Conservation (phyloP, 257 asterid species). For the Solanum arcanum region DNA sequence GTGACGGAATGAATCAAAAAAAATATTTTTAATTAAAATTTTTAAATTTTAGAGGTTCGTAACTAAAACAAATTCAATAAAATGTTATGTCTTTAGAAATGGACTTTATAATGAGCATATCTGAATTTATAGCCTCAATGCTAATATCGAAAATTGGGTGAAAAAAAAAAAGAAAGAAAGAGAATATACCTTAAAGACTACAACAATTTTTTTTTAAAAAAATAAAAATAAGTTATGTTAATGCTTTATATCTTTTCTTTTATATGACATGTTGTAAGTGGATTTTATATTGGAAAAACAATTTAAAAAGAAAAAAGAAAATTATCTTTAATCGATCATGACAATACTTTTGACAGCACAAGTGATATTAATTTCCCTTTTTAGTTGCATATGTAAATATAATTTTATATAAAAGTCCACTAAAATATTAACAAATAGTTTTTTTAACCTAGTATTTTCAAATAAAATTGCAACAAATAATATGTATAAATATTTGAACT, state of each 20-base stretch:
- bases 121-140: background rate
- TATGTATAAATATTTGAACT: background rate
- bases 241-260: slow-evolving; percentile 11
- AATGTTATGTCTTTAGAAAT: background rate
- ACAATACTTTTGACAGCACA: background rate
- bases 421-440: background rate
- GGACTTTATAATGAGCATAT: rapidly evolving
- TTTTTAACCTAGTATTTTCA: background rate
- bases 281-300: background rate
- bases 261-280: slow-evolving; percentile 6
- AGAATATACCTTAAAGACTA: slow-evolving; percentile 55
- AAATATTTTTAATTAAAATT: rapidly evolving
- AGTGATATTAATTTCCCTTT: background rate
- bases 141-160: rapidly evolving
- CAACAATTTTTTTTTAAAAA: background rate
- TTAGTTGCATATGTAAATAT: background rate
- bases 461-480: background rate
- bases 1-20: no score
- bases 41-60: rapidly evolving
- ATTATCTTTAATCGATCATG: background rate
- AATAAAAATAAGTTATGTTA: background rate
- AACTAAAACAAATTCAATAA: background rate
- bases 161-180: background rate
- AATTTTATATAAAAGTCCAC: background rate
- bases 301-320: background rate